phyloP scores from a whole-genome alignment of 2,329 filamentous ascomycete genomes.

The Cryphonectria nitschkei region DNA sequence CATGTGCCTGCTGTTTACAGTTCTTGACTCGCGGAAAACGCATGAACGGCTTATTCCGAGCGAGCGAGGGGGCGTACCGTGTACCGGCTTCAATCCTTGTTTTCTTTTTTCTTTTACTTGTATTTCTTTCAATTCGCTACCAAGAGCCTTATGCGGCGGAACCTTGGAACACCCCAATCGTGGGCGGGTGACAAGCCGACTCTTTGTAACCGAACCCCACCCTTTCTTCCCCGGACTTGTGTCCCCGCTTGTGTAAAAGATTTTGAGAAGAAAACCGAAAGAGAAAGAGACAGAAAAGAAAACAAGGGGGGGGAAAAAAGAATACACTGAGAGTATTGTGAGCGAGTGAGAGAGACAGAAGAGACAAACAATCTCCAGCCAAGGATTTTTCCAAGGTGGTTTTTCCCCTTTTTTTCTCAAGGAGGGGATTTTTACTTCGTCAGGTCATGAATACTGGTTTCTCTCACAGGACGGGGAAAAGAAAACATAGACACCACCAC shows the following conservation, averaged over 20 bases:
- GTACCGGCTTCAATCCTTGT: not conserved
- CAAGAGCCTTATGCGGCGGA: conserved; percentile 10
- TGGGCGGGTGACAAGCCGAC: not conserved
- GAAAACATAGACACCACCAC: conserved; percentile 5
- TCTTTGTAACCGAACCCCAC: not conserved
- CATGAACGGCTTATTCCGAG: not conserved
- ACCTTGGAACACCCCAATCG: not conserved
- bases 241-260: conserved; percentile 22
- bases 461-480: not conserved
- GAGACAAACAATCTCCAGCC: conserved; percentile 7
- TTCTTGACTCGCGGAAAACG: not conserved
- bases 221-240: conserved; percentile 24
- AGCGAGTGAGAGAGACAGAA: too few species aligned
- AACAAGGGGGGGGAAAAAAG: too few species aligned
- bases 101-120: not conserved
- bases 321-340: too few species aligned
- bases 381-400: not conserved
- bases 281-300: not conserved
- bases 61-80: not conserved
- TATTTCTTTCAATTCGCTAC: conserved; percentile 7
- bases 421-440: too few species aligned
- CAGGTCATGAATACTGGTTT: too few species aligned
- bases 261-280: not conserved
- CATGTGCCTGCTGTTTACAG: not conserved
- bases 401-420: not conserved